Evolutionary conservation across 2,329 filamentous ascomycete genomes (phyloP), one percentile per base, ranked within the genome.

Genomic region (Verticillium klebahnii): DNA sequence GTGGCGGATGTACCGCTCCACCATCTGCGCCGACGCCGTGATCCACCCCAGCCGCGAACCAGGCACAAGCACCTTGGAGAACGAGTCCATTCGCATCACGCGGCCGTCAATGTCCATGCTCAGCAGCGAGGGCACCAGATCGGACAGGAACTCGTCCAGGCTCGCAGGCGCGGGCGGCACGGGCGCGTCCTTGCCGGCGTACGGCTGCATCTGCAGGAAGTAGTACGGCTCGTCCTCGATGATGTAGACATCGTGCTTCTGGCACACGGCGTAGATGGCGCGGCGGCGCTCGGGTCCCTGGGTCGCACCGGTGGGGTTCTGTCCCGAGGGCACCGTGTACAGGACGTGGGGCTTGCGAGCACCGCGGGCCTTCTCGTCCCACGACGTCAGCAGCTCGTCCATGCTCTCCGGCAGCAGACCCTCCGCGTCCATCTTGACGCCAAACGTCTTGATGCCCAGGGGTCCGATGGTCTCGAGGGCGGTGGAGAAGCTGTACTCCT

Each of bases 211-310:
- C 75, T 97, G 93, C 39, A 97, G 82, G 78, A 94, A 97, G 77
- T 96, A 97, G 78, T 97, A 97, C 1, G 93, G 93, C 73, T 97
- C 93, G 72, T 97, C 93, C 78, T 97, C 93, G 67, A 97, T 79
- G 71, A 97, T 93, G 77, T 86, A 90, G 50, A 97, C 71, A 71
- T 97, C 91, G 74, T 97, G 92, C 77, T 92, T 92, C 72, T 89
- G 89, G 36, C 89, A 90, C 15, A 96, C 83, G 39, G 80, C 80
- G 76, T 97, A 97, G 56, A 97, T 82, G 25, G 86, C 89, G 66
- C 82, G 81, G 60, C 93, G 82, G 61, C 93, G 82, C 71, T 87
- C 80, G 5, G 77, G 73, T 50, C 87, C 82, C 73, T 94, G 91
- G 3, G 93, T 97, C 12, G 92, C 89, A 9, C 93, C 93, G 0